A percentile compares a stretch with the other conserved stretches of the same genome.
phyloP scores from a whole-genome alignment of 306 rosid species.

The Senna siamea region DNA sequence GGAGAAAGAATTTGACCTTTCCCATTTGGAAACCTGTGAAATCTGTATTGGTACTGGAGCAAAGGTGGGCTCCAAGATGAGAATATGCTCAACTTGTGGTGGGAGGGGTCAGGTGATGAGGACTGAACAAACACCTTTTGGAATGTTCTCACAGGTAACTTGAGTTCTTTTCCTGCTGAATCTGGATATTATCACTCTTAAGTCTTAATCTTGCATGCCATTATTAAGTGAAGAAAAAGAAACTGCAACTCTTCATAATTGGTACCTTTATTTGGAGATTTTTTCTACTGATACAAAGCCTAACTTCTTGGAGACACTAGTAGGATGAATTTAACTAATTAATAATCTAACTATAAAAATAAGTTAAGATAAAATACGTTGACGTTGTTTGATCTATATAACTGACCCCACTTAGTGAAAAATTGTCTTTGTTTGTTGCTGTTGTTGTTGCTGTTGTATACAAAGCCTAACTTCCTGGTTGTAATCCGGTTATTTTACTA shows the following conservation, averaged over 20 bases:
- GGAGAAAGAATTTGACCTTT: constrained; percentile 90
- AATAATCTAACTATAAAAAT: too few species aligned
- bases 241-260: not conserved
- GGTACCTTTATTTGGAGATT: not conserved
- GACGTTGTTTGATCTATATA: too few species aligned
- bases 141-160: constrained; percentile 94
- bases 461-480: constrained; percentile 14
- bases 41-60: constrained; percentile 87
- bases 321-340: too few species aligned
- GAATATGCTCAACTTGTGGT: constrained; percentile 95
- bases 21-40: constrained; percentile 97
- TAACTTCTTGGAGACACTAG: constrained; percentile 26
- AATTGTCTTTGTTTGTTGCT: too few species aligned
- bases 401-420: too few species aligned
- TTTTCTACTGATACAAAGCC: not conserved
- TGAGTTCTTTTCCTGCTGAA: constrained; percentile 27
- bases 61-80: constrained; percentile 82
- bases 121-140: constrained; percentile 99
- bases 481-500: not conserved
- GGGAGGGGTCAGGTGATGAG: constrained; percentile 99
- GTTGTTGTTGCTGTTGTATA: too few species aligned
- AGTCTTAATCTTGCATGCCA: constrained; percentile 27
- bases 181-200: constrained; percentile 8
- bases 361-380: too few species aligned
- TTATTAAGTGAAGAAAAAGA: constrained; percentile 23